A percentile compares a stretch with the other conserved stretches of the same genome.
Conservation (phyloP, 75 land plant species). For the Adiantum capillusveneris region DNA sequence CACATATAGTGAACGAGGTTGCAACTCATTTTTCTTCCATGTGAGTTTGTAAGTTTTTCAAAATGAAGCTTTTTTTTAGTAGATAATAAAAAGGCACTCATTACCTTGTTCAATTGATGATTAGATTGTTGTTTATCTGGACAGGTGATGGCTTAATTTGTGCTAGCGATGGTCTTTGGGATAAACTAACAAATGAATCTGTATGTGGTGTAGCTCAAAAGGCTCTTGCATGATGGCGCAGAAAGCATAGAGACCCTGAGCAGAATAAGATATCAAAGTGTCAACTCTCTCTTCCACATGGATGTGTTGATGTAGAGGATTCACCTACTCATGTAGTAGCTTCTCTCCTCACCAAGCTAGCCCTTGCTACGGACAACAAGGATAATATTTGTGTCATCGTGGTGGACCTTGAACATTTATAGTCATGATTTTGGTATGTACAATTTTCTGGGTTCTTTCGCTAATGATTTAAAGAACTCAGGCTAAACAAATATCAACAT, state of each 20-base stretch:
- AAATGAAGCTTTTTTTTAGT: no score
- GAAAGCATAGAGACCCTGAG: no score
- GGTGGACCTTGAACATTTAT: conserved; percentile 38
- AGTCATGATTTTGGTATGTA: no score
- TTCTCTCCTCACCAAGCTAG: no score
- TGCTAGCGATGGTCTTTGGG: conserved; percentile 34
- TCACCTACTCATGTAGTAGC: no score
- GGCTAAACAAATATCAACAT: no score
- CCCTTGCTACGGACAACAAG: conserved; percentile 34
- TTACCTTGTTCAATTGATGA: no score
- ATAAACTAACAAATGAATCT: conserved; percentile 17
- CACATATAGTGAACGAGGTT: no score
- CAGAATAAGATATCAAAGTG: background rate
- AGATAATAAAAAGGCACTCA: no score
- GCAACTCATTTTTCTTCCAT: background rate
- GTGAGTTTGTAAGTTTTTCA: background rate
- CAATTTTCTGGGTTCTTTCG: no score
- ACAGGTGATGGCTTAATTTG: conserved; percentile 14
- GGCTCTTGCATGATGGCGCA: background rate
- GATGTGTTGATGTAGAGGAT: no score
- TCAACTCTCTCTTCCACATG: conserved; percentile 45
- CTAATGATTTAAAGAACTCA: no score
- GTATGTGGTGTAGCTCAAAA: conserved; percentile 12
- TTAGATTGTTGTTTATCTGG: background rate
- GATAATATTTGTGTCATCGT: conserved; percentile 63